Base-by-base conservation (phyloP, 2,329 filamentous ascomycete species). In the Coniochaeta ligniaria region DNA sequence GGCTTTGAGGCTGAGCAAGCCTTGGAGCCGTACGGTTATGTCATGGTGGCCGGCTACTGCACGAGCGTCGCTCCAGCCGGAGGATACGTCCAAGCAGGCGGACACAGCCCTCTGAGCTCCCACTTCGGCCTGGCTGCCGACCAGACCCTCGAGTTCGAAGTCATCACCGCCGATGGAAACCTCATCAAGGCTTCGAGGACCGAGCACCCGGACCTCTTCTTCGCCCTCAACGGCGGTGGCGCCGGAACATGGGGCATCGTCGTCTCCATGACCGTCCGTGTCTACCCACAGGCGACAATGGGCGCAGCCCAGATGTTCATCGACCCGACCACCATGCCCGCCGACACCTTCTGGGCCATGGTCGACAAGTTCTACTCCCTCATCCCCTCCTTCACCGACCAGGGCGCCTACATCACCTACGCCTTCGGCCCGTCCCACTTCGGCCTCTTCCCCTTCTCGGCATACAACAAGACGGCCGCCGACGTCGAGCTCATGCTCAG, bases 71-170 rank as follows among this genome's bases (percentile, higher is more conserved):
- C 78, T 1, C 65, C 78, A 6, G 74, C 74, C 0, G 80, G 79
- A 16, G 79, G 79, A 1, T 82, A 78, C 60, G 73, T 70, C 2
- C 78, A 80, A 64, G 78, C 76, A 2, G 80, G 76, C 12, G 80
- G 80, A 0, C 79, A 82, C 63, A 73, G 71, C 1, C 69, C 74
- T 0, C 68, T 70, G 60, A 63, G 63, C 0, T 60, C 60, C 1
- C 60, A 63, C 22, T 62, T 74, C 59, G 78, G 78, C 0, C 74
- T 75, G 58, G 73, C 70, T 17, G 75, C 72, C 58, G 76, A 76
- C 59, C 75, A 71, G 14, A 70, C 78, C 8, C 55, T 69, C 31
- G 72, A 70, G 52, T 78, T 69, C 60, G 71, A 79, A 22, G 47
- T 68, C 22, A 76, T 81, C 5, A 71, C 78, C 1, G 72, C 74